These are phyloP conservation scores for Metschnikowia kunwiensis DNA, from an alignment of 805 yeast genomes.

Conservation along the genomic window DNA sequence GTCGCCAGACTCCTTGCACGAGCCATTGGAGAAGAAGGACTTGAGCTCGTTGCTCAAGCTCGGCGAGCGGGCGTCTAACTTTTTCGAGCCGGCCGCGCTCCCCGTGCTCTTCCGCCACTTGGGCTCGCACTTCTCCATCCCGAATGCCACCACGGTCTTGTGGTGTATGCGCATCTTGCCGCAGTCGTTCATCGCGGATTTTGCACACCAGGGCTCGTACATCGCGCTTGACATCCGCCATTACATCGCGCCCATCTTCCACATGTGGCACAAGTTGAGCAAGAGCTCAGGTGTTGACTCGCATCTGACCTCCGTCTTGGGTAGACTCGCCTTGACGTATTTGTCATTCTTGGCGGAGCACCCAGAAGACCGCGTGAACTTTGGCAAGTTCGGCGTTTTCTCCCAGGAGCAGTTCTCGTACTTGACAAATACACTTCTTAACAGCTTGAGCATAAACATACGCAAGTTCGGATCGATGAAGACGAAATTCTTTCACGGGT, in stretches of 20 bases:
- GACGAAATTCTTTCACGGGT: slow-evolving; percentile 41
- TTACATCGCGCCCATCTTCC: slow-evolving; percentile 64
- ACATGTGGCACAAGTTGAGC: slow-evolving; percentile 63
- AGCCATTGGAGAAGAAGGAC: slow-evolving; percentile 46
- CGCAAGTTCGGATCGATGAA: slow-evolving; percentile 45
- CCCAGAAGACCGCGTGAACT: slow-evolving; percentile 18
- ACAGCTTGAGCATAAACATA: slow-evolving; percentile 45
- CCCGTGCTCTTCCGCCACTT: slow-evolving; percentile 50
- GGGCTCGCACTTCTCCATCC: slow-evolving; percentile 50
- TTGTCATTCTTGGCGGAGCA: slow-evolving; percentile 28
- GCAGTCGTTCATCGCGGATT: slow-evolving; percentile 26
- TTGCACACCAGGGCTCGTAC: slow-evolving; percentile 21
- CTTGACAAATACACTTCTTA: slow-evolving; percentile 53
- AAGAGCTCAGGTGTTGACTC: slow-evolving; percentile 53
- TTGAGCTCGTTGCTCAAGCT: slow-evolving; percentile 48
- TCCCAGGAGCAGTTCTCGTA: slow-evolving; percentile 58
- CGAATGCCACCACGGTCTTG: slow-evolving; percentile 50
- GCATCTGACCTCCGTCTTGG: slow-evolving; percentile 61
- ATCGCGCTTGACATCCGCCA: slow-evolving; percentile 44
- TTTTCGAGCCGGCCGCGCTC: slow-evolving; percentile 48
- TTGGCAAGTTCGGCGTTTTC: slow-evolving; percentile 61
- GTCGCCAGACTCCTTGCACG: slow-evolving; percentile 40
- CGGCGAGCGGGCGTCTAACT: slow-evolving; percentile 52
- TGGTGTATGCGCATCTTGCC: slow-evolving; percentile 59
- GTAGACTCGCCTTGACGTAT: slow-evolving; percentile 53